Percentiles rank a stretch among this genome's conserved stretches.
These are phyloP conservation scores for Ambrosiella beaveri DNA, from an alignment of 2,329 filamentous ascomycete genomes.

Conservation along the genomic window DNA sequence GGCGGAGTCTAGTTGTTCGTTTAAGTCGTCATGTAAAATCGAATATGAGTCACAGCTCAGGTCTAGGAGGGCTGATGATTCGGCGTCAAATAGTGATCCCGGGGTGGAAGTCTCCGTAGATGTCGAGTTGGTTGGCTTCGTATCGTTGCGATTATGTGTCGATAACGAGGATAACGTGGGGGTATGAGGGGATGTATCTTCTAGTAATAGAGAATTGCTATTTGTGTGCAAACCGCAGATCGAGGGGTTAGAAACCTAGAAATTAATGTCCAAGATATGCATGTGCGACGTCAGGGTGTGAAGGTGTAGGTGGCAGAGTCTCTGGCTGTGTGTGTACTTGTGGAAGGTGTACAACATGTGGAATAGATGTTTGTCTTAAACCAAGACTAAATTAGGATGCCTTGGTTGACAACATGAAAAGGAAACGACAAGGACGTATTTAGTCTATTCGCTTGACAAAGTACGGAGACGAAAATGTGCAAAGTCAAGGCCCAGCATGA, in stretches of 20 bases:
- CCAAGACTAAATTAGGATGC: no score
- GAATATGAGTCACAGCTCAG: not conserved
- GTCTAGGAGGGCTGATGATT: not conserved
- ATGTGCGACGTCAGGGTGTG: no score
- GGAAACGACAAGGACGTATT: not conserved
- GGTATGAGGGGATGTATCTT: not conserved
- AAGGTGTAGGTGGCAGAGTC: not conserved
- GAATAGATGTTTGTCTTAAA: no score
- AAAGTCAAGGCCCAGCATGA: not conserved
- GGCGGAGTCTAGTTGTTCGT: not conserved
- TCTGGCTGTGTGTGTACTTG: no score
- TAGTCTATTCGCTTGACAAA: not conserved
- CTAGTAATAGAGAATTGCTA: not conserved
- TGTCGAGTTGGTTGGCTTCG: no score
- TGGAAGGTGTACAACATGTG: not conserved
- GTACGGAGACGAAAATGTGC: not conserved
- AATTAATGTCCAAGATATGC: no score
- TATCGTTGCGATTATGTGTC: no score
- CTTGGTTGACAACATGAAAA: not conserved
- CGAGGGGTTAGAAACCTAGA: not conserved
- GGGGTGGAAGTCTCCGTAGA: no score
- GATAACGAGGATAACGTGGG: not conserved
- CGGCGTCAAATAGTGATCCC: no score
- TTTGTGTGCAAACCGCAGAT: not conserved
- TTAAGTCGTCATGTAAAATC: not conserved